A percentile compares a stretch with the other conserved stretches of the same genome.
phyloP scores from a whole-genome alignment of 2,329 filamentous ascomycete species.

The Alternaria atra region DNA sequence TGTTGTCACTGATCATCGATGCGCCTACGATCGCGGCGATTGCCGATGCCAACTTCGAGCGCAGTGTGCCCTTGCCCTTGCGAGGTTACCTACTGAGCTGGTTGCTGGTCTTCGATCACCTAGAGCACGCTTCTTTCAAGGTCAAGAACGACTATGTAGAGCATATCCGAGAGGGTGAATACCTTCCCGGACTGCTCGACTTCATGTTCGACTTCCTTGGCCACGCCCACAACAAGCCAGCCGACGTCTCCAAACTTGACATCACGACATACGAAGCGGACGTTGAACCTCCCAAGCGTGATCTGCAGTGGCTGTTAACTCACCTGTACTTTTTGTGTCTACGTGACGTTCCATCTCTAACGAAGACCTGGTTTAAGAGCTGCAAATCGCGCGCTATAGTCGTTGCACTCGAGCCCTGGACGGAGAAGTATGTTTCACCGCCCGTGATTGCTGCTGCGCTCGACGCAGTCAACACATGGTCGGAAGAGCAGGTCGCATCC shows the following conservation, averaged over 20 bases:
- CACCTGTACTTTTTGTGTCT: constrained; percentile 87
- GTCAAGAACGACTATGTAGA: constrained; percentile 83
- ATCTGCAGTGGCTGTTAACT: constrained; percentile 82
- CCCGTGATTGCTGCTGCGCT: constrained; percentile 72
- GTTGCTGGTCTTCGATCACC: constrained; percentile 89
- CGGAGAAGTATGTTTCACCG: constrained; percentile 78
- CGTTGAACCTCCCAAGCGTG: constrained; percentile 71
- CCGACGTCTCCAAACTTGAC: constrained; percentile 76
- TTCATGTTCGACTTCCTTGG: constrained; percentile 88
- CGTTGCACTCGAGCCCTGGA: constrained; percentile 83
- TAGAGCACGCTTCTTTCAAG: constrained; percentile 78
- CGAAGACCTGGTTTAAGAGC: constrained; percentile 85
- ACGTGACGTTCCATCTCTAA: constrained; percentile 78
- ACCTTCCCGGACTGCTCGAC: constrained; percentile 73
- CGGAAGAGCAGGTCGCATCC: constrained; percentile 51
- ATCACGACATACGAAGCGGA: constrained; percentile 69
- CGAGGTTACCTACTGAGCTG: constrained; percentile 87
- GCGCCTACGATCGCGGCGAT: constrained; percentile 75
- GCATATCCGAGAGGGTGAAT: constrained; percentile 77
- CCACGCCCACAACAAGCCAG: constrained; percentile 74
- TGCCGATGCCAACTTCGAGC: constrained; percentile 70
- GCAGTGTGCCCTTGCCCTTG: constrained; percentile 72
- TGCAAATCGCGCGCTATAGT: constrained; percentile 81
- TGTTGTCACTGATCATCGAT: constrained; percentile 83
- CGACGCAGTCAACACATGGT: constrained; percentile 74